Evolutionary conservation across 208 protist genomes (phyloP).

Genomic region (Trypanosoma melophagium): DNA sequence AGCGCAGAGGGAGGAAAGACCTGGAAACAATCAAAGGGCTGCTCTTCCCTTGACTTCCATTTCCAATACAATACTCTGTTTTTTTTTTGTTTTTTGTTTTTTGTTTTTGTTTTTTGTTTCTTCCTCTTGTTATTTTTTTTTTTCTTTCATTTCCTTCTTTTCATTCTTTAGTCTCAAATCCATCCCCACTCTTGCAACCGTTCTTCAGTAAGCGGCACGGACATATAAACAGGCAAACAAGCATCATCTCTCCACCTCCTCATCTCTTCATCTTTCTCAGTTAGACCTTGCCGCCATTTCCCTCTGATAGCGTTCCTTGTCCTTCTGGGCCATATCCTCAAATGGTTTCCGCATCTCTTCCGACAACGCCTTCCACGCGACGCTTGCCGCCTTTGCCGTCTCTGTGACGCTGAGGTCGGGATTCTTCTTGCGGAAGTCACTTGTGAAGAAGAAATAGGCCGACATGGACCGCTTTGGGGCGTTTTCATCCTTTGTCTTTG

Average conservation of each 20-base stretch:
- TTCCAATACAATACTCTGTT: background rate
- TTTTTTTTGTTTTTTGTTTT: background rate
- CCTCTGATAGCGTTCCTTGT: slow-evolving; percentile 81
- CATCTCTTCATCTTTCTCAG: background rate
- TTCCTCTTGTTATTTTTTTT: background rate
- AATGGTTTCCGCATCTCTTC: slow-evolving; percentile 79
- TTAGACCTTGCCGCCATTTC: slow-evolving; percentile 33
- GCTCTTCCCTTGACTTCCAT: background rate
- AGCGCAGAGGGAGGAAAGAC: background rate
- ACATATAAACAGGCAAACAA: slow-evolving; percentile 13
- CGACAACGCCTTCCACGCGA: slow-evolving; percentile 61
- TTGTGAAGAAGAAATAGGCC: slow-evolving; percentile 81
- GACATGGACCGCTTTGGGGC: slow-evolving; percentile 80
- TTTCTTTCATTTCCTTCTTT: background rate
- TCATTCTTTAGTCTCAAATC: background rate
- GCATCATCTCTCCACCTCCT: background rate
- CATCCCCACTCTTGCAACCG: background rate
- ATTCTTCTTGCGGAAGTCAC: slow-evolving; percentile 71
- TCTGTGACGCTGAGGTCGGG: slow-evolving; percentile 53
- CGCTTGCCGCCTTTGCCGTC: slow-evolving; percentile 61
- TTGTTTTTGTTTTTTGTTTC: too few species aligned
- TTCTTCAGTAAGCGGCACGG: too few species aligned
- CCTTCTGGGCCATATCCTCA: slow-evolving; percentile 70
- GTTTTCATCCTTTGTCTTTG: slow-evolving; percentile 78
- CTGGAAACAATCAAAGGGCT: background rate